Conservation (phyloP, 78 protist species). For the Polysphondylium violaceum region DNA sequence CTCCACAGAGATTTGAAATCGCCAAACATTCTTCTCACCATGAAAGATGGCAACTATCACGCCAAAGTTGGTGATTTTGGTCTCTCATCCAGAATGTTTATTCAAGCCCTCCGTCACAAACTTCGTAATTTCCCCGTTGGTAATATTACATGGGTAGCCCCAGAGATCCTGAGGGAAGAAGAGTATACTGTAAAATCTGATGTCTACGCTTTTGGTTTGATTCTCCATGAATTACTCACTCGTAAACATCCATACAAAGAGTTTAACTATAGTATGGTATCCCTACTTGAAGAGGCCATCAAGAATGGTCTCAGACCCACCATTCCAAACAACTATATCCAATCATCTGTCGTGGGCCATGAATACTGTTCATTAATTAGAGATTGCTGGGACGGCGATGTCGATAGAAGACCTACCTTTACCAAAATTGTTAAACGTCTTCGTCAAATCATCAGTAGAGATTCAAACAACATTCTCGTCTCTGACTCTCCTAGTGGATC, state of each 20-base stretch:
- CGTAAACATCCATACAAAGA: constrained; percentile 74
- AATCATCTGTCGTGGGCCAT: constrained; percentile 37
- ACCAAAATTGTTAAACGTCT: constrained; percentile 56
- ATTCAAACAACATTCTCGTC: constrained; percentile 1
- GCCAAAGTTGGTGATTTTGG: constrained; percentile 85
- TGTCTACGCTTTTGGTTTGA: constrained; percentile 82
- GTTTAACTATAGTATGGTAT: constrained; percentile 55
- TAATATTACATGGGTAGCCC: constrained; percentile 83
- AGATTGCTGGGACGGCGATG: constrained; percentile 80
- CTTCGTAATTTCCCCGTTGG: constrained; percentile 76
- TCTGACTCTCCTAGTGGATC: too few species aligned
- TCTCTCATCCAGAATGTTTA: constrained; percentile 49
- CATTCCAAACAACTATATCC: constrained; percentile 1
- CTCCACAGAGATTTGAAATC: constrained; percentile 78
- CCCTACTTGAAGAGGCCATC: constrained; percentile 49
- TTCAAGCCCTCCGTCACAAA: constrained; percentile 61
- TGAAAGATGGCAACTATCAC: constrained; percentile 22
- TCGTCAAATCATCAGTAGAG: constrained; percentile 33
- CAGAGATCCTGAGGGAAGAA: constrained; percentile 72
- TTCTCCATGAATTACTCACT: constrained; percentile 73
- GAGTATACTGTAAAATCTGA: constrained; percentile 77
- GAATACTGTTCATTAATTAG: constrained; percentile 49
- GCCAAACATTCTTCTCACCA: constrained; percentile 60
- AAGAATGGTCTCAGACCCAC: constrained; percentile 71
- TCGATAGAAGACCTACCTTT: constrained; percentile 73